Conservation (phyloP, 2,329 filamentous ascomycete species). For the Alternaria arborescens region DNA sequence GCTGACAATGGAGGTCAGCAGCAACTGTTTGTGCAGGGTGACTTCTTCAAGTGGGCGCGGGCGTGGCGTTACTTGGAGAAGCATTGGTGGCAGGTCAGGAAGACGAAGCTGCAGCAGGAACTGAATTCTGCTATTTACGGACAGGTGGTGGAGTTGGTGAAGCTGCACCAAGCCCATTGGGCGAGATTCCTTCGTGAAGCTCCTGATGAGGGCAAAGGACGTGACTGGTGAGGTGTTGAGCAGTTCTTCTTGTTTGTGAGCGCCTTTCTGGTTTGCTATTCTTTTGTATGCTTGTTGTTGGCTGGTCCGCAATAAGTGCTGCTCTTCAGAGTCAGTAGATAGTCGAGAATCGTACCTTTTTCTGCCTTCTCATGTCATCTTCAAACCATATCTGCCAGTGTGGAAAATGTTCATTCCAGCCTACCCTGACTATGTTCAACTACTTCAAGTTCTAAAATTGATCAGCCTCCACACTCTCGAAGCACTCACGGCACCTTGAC, state of each 20-base stretch:
- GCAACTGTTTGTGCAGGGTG: not conserved
- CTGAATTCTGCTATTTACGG: not conserved
- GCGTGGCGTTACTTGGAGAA: slow-evolving; percentile 1
- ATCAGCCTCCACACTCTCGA: not conserved
- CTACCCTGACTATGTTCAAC: not conserved
- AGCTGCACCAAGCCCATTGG: slow-evolving; percentile 2
- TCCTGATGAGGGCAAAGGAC: not conserved
- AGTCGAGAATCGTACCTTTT: slow-evolving; percentile 4
- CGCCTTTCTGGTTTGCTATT: not conserved
- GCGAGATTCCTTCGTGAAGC: not conserved
- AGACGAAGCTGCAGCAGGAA: not conserved
- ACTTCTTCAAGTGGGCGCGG: not conserved
- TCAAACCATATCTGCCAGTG: not conserved
- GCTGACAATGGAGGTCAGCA: slow-evolving; percentile 3
- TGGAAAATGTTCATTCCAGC: not conserved
- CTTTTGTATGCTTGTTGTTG: slow-evolving; percentile 5
- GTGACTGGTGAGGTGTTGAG: not conserved
- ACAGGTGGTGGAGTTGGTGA: not conserved
- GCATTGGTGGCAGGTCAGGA: not conserved
- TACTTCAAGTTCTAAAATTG: too few relatives aligned
- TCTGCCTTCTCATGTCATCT: not conserved
- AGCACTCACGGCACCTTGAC: not conserved
- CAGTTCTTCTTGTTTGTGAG: not conserved
- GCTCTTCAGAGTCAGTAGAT: slow-evolving; percentile 3
- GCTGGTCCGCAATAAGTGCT: not conserved